A percentile compares a stretch with the other conserved stretches of the same genome.
Evolutionary conservation across 2,329 filamentous ascomycete genomes (phyloP).

Genomic region (Huntiella bhutanensis): DNA sequence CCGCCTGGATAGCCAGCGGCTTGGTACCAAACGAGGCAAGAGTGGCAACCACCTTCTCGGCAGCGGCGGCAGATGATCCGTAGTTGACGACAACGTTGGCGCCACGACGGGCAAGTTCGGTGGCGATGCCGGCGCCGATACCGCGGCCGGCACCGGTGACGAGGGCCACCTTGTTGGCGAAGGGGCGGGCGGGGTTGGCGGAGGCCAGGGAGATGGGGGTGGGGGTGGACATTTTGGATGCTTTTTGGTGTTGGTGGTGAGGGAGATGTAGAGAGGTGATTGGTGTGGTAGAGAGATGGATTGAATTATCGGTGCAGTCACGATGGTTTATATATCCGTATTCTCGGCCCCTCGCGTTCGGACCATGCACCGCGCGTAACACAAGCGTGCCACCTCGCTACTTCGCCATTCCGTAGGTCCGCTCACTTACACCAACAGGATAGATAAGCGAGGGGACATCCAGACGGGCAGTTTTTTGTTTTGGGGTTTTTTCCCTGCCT

Average conservation of each 20-base stretch:
- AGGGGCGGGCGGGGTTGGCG: slow-evolving; percentile 19
- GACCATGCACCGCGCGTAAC: background rate
- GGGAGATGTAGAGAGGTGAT: slow-evolving; percentile 3
- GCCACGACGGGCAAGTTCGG: slow-evolving; percentile 47
- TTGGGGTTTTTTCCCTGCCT: too few relatives aligned
- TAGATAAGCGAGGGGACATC: too few relatives aligned
- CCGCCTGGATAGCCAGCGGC: slow-evolving; percentile 41
- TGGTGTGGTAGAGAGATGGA: background rate
- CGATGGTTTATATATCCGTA: background rate
- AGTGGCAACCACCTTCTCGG: slow-evolving; percentile 36
- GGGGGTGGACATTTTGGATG: slow-evolving; percentile 2
- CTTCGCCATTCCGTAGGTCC: too few relatives aligned
- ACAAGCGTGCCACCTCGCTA: too few relatives aligned
- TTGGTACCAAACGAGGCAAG: slow-evolving; percentile 37
- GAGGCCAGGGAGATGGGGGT: slow-evolving; percentile 13
- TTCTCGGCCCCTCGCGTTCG: background rate
- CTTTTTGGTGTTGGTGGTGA: slow-evolving; percentile 1
- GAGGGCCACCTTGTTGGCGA: slow-evolving; percentile 35
- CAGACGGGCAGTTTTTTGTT: too few relatives aligned
- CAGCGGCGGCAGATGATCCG: slow-evolving; percentile 32
- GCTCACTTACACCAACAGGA: too few relatives aligned
- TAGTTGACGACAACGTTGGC: slow-evolving; percentile 51
- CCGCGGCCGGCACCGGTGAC: slow-evolving; percentile 48
- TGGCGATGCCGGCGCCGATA: slow-evolving; percentile 46
- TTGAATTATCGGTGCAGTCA: background rate